These are phyloP conservation scores for Hygrocybe coccinea DNA, from an alignment of 768 basidiomycete species.

Conservation along the genomic window DNA sequence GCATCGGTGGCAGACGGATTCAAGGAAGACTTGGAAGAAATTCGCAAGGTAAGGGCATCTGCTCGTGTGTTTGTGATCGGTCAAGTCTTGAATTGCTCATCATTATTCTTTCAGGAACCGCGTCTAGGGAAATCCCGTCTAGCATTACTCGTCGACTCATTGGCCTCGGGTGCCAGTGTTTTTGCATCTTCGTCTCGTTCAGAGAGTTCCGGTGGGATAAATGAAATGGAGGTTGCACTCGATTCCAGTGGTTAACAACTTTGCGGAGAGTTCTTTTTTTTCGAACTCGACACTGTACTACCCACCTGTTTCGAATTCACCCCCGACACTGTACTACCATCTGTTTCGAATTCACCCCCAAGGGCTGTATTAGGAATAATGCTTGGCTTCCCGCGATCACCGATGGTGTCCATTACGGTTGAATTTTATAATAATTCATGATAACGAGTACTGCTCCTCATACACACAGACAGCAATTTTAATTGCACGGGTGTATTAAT, in stretches of 20 bases:
- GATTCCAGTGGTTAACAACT: slow-evolving; percentile 19
- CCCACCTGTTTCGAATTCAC: no score
- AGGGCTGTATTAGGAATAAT: no score
- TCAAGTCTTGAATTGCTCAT: background rate
- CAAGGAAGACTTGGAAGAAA: slow-evolving; percentile 75
- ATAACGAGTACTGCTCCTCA: no score
- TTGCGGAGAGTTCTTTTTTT: no score
- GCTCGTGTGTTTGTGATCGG: background rate
- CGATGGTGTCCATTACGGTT: no score
- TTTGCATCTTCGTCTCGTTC: slow-evolving; percentile 43
- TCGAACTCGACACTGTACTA: no score
- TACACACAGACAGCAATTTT: no score
- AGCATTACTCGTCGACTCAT: slow-evolving; percentile 72
- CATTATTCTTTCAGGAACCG: slow-evolving; percentile 41
- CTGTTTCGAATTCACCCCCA: no score
- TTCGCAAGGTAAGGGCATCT: slow-evolving; percentile 57
- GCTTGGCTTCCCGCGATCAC: no score
- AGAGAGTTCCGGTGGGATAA: slow-evolving; percentile 26
- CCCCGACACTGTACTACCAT: no score
- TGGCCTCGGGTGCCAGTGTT: slow-evolving; percentile 73
- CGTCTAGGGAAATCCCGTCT: slow-evolving; percentile 65
- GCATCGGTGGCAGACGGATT: slow-evolving; percentile 75
- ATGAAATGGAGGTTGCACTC: slow-evolving; percentile 76
- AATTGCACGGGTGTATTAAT: no score
- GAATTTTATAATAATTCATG: no score